A percentile compares a stretch with the other conserved stretches of the same genome.
Evolutionary conservation across 352 stramenopile species (phyloP).

Genomic region (Phytophthora vignae): DNA sequence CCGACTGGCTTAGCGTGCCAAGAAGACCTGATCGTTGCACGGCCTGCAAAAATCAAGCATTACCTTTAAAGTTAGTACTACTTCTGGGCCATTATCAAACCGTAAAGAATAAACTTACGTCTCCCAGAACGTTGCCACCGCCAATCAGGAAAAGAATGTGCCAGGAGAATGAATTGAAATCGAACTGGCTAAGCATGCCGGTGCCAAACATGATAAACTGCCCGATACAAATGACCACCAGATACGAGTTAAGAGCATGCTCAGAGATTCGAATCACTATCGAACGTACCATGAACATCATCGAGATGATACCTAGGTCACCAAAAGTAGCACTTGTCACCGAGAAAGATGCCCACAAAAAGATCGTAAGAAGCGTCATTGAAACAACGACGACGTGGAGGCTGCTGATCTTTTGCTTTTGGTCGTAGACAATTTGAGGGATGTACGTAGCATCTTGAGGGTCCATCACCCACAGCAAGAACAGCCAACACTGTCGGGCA

Average conservation of each 20-base stretch:
- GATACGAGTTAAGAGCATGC: background rate
- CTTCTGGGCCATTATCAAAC: background rate
- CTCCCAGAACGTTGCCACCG: constrained; percentile 91
- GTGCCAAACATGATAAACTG: constrained; percentile 91
- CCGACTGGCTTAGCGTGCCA: constrained; percentile 82
- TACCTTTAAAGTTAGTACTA: background rate
- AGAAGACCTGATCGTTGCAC: constrained; percentile 87
- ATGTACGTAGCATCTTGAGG: constrained; percentile 91
- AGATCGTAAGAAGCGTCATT: constrained; percentile 92
- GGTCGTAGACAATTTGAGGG: constrained; percentile 93
- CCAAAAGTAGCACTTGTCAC: constrained; percentile 89
- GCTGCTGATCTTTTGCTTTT: constrained; percentile 91
- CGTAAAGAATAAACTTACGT: constrained; percentile 56
- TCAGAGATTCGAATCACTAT: background rate
- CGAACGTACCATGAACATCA: constrained; percentile 88
- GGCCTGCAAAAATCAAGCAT: constrained; percentile 42
- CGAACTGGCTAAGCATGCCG: constrained; percentile 91
- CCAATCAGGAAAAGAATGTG: constrained; percentile 94
- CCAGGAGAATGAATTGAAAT: constrained; percentile 96
- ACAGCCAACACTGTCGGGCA: constrained; percentile 81
- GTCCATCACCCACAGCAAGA: constrained; percentile 88
- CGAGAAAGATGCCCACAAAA: constrained; percentile 91
- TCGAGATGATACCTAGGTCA: constrained; percentile 92
- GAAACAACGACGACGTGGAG: constrained; percentile 90
- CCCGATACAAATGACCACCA: background rate